A percentile compares a stretch with the other conserved stretches of the same genome.
Conservation (phyloP, 148 eudicot species). For the Diospyros kaki region DNA sequence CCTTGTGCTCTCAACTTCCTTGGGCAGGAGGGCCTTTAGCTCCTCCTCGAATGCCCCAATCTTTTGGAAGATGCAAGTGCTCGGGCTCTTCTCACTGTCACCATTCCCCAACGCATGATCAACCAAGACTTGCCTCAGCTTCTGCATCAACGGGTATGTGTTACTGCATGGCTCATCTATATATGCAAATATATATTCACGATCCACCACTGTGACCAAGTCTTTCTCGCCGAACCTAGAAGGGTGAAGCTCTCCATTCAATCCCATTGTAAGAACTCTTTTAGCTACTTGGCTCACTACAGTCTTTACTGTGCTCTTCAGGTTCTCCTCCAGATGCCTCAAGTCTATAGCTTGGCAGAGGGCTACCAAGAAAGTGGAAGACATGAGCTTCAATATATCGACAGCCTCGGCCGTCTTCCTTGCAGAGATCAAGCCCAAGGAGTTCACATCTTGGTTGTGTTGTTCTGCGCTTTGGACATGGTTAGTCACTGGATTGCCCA, state of each 20-base stretch:
- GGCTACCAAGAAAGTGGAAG: constrained; percentile 25
- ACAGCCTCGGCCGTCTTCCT: constrained; percentile 31
- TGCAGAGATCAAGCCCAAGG: constrained; percentile 29
- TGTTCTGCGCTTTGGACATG: constrained; percentile 37
- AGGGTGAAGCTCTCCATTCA: constrained; percentile 31
- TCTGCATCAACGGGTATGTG: constrained; percentile 23
- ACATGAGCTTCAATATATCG: constrained; percentile 30
- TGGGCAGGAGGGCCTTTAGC: constrained; percentile 25
- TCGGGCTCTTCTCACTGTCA: constrained; percentile 18
- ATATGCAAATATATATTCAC: constrained; percentile 23
- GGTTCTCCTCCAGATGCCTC: constrained; percentile 35
- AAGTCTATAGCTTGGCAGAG: constrained; percentile 34
- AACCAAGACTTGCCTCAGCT: constrained; percentile 28
- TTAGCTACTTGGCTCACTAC: constrained; percentile 26
- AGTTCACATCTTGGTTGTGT: constrained; percentile 38
- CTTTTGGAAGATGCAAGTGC: constrained; percentile 29
- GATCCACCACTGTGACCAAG: constrained; percentile 25
- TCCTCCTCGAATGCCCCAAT: constrained; percentile 29
- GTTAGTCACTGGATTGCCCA: constrained; percentile 31
- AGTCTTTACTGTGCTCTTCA: constrained; percentile 23
- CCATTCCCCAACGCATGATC: constrained; percentile 28
- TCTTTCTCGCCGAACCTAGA: constrained; percentile 31
- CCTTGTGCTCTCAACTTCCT: constrained; percentile 24
- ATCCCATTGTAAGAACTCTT: constrained; percentile 16
- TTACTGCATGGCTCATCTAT: constrained; percentile 24